A percentile compares a stretch with the other conserved stretches of the same genome.
phyloP scores from a whole-genome alignment of 2,329 filamentous ascomycete genomes.

The Periconia macrospinosa region DNA sequence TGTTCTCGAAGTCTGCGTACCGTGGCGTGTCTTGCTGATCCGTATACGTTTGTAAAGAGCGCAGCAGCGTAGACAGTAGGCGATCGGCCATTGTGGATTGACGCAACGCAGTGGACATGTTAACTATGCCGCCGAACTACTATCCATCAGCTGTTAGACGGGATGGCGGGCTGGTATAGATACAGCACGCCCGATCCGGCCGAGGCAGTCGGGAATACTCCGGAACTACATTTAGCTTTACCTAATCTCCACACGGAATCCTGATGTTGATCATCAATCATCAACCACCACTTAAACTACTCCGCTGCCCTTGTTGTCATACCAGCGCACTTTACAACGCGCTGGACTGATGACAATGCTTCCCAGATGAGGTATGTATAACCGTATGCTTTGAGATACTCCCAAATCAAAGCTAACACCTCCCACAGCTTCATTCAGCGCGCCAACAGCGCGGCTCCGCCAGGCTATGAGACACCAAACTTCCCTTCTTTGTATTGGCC shows the following conservation, averaged over 20 bases:
- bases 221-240: background rate
- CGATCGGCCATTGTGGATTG: constrained; percentile 60
- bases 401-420: background rate
- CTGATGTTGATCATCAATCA: background rate
- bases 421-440: constrained; percentile 48
- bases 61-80: constrained; percentile 67
- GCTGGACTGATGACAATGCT: constrained; percentile 18
- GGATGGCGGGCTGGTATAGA: constrained; percentile 21
- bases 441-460: constrained; percentile 51
- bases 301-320: background rate
- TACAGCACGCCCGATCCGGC: constrained; percentile 13
- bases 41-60: constrained; percentile 62
- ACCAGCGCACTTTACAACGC: background rate
- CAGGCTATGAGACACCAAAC: constrained; percentile 66
- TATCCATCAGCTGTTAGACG: constrained; percentile 7
- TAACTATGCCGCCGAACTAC: background rate
- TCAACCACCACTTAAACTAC: background rate
- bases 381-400: background rate
- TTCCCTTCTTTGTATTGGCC: constrained; percentile 87
- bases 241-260: background rate
- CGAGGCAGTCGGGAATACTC: constrained; percentile 24
- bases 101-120: constrained; percentile 3
- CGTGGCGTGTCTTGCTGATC: constrained; percentile 62
- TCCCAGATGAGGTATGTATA: constrained; percentile 34
- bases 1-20: constrained; percentile 42